These are phyloP conservation scores for Pythium guiyangense DNA, from an alignment of 352 stramenopile species.

Conservation along the genomic window DNA sequence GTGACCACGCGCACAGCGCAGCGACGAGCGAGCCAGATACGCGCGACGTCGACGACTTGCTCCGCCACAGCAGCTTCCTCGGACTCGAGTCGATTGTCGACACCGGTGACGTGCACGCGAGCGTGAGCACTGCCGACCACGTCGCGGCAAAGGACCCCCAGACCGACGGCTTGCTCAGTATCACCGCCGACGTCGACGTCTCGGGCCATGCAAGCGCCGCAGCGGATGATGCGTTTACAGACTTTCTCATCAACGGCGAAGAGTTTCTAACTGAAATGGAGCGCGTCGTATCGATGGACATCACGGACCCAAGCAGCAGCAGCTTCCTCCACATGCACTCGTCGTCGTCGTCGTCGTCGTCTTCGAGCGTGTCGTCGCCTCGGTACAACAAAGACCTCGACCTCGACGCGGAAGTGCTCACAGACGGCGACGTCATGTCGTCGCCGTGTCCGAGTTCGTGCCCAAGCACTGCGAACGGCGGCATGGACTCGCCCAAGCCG, in stretches of 20 bases:
- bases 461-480: constrained; percentile 15
- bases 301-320: constrained; percentile 5
- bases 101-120: neutral
- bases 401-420: constrained; percentile 32
- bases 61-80: constrained; percentile 17
- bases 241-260: constrained; percentile 51
- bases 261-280: constrained; percentile 55
- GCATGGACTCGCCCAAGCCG: constrained; percentile 22
- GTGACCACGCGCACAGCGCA: too few relatives aligned
- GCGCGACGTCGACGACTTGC: constrained; percentile 24
- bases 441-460: constrained; percentile 47
- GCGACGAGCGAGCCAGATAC: too few relatives aligned
- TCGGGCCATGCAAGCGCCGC: neutral
- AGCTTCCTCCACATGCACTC: too few relatives aligned
- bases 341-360: constrained; percentile 24
- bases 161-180: constrained; percentile 17
- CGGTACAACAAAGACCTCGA: too few relatives aligned
- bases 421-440: constrained; percentile 40
- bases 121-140: neutral
- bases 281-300: constrained; percentile 40
- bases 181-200: constrained; percentile 6
- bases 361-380: constrained; percentile 8
- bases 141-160: constrained; percentile 12
- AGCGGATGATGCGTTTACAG: constrained; percentile 26
- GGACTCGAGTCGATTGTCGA: constrained; percentile 12